These are phyloP conservation scores for Handroanthus guayacan DNA, from an alignment of 257 asterid species.

Conservation along the genomic window DNA sequence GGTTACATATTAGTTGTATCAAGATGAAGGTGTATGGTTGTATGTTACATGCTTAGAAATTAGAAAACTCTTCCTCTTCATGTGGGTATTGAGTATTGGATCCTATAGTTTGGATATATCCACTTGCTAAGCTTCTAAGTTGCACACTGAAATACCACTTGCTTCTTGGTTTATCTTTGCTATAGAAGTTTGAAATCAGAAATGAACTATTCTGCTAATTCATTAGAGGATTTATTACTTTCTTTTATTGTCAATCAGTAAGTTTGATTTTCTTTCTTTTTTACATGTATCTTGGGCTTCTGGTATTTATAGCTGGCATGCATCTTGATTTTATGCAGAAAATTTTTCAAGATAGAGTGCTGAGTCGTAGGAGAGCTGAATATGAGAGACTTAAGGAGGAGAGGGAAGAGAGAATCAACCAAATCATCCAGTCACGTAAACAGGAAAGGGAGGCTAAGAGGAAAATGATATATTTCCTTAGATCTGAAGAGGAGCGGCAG, in stretches of 20 bases:
- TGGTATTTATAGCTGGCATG: conserved; percentile 1
- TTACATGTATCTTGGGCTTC: background rate
- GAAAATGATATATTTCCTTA: conserved; percentile 67
- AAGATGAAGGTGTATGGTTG: too few species aligned
- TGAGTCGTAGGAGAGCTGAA: conserved; percentile 54
- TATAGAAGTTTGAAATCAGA: background rate
- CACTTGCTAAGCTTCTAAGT: background rate
- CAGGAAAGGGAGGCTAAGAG: conserved; percentile 76
- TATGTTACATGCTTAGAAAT: background rate
- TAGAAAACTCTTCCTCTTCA: background rate
- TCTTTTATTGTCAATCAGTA: background rate
- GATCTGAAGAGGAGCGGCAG: conserved; percentile 74
- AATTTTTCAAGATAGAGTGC: conserved; percentile 60
- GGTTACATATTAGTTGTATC: too few species aligned
- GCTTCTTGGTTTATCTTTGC: background rate
- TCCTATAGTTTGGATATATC: background rate
- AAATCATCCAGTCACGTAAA: conserved; percentile 61
- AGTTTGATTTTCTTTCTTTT: background rate
- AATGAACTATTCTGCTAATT: background rate
- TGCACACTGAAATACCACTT: background rate
- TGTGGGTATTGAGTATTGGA: background rate
- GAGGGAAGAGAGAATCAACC: conserved; percentile 55
- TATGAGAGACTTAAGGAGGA: conserved; percentile 51
- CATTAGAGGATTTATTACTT: background rate
- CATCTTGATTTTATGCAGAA: conserved; percentile 43